Base-by-base conservation (phyloP, 2,329 filamentous ascomycete species). In the Capronia epimyces region DNA sequence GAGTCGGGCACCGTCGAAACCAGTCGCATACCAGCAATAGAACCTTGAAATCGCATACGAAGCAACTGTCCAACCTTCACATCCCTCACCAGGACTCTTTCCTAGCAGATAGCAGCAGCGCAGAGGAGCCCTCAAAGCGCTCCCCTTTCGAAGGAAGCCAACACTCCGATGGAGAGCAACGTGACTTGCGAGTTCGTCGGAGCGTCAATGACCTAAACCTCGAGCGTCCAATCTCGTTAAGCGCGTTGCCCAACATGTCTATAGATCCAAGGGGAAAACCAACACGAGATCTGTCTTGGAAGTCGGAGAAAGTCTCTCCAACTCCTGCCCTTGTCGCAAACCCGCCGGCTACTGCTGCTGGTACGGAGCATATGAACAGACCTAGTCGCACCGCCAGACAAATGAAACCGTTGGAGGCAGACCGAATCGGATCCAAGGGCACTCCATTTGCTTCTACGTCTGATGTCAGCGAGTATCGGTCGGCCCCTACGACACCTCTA, bases 381-480 rank as follows among this genome's bases (percentile, higher is more conserved):
- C 10, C 47, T 3, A 25, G 10, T 4, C 21, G 29, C 10, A 12
- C 21, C 13, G 24, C 16, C 25, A 44, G 36, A 21, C 31, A 29
- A 10, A 21, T 49, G 10, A 46, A 40, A 7, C 24, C 20, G 32
- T 29, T 53, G 40, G 47, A 49, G 12, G 16, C 43, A n/a, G 31
- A 21, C 13, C 47, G 31, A 18, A 49, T 49, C 34, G 22, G 27
- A 8, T 36, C 43, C 20, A 49, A 49, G 31, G 24, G 44, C 21
- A 53, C 54, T 2, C 45, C 46, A 5, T 40, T 45, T 36, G 52
- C 44, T 15, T 56, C 56, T 21, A 43, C 42, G 3, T 73, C 70
- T 6, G 69, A 71, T 44, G 52, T 65, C 9, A 73, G 70, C 18
- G 67, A 71, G 29, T 74, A 74, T 56, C 65, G 67, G 37, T 75